phyloP scores from a whole-genome alignment of 768 basidiomycete species.

The Serendipita indica region DNA sequence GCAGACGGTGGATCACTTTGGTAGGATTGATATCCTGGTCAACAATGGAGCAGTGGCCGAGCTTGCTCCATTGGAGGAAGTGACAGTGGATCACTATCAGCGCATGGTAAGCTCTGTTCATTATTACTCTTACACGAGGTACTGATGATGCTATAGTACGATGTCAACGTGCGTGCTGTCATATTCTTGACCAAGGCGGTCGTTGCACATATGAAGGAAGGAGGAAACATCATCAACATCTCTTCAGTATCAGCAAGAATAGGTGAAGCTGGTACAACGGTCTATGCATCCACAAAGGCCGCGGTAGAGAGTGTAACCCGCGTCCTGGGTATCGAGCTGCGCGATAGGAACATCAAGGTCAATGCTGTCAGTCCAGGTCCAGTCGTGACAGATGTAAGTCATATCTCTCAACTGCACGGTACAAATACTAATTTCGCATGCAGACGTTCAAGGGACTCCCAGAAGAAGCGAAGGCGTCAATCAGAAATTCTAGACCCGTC shows the following conservation, averaged over 20 bases:
- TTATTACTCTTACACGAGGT: not conserved
- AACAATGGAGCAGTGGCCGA: conserved; percentile 35
- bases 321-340: conserved; percentile 18
- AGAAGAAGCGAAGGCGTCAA: conserved; percentile 39
- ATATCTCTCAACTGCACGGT: too few relatives aligned
- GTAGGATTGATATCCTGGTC: conserved; percentile 42
- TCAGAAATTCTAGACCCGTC: conserved; percentile 31
- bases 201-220: not conserved
- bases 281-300: conserved; percentile 42
- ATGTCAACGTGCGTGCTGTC: conserved; percentile 45
- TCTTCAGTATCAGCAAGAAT: not conserved
- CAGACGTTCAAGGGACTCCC: too few relatives aligned
- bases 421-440: too few relatives aligned
- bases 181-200: conserved; percentile 35
- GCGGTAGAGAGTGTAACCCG: conserved; percentile 45
- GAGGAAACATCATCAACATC: not conserved
- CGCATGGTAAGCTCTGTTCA: not conserved
- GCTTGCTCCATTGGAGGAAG: conserved; percentile 34
- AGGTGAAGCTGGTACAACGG: conserved; percentile 6
- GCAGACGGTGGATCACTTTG: conserved; percentile 34
- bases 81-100: not conserved
- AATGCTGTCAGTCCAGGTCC: conserved; percentile 44
- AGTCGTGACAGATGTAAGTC: conserved; percentile 38
- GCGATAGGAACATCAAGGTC: conserved; percentile 33
- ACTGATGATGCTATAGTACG: conserved; percentile 26